Base-by-base conservation (phyloP, 2,329 filamentous ascomycete genomes). In the Stemphylium beticola region DNA sequence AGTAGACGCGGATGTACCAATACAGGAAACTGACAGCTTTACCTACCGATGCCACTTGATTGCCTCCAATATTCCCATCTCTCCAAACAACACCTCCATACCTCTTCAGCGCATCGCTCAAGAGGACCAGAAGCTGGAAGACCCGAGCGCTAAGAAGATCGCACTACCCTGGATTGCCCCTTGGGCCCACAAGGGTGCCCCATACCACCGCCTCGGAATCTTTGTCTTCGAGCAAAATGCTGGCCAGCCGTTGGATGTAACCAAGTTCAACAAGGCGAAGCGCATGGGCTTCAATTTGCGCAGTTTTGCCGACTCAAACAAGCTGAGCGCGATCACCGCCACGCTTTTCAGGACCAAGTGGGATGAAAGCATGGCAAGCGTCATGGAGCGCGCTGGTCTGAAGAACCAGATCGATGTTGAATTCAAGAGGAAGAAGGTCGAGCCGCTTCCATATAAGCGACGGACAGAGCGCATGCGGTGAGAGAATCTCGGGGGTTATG, bases 1-100 rank as follows among this genome's bases (percentile, higher is more conserved):
- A 45, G 82, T 98, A 58, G 93, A 99, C 77, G 83, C 92, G 1
- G 95, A 99, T 78, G 92, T 98, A 0, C 95, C 95, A 49, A 86
- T 93, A 62, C 76, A 88, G 4, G 87, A 89, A 57, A 83, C 78
- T 17, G 90, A 99, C 75, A 79, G 79, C 59, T 99, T 96, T 78
- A 82, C 84, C 58, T 89, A 88, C 74, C 86, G 91, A 69, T 95
- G 90, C 76, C 93, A 98, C 78, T 97, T 89, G 78, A 83, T 98
- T 34, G 93, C 93, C 17, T 85, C 83, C 65, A 90, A 91, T 72
- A 82, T 91, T 24, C 79, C 80, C n/a, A 79, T 91, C 56, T 85
- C 83, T 2, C 85, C 86, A 2, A 83, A 79, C 7, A 72, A 70
- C 17, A 72, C 67, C 2, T 71, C 66, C 0, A 68, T 75, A 34